Percentiles rank a stretch among this genome's conserved stretches.
Conservation (phyloP, 2,329 filamentous ascomycete species). For the Aspergillus sp. region DNA sequence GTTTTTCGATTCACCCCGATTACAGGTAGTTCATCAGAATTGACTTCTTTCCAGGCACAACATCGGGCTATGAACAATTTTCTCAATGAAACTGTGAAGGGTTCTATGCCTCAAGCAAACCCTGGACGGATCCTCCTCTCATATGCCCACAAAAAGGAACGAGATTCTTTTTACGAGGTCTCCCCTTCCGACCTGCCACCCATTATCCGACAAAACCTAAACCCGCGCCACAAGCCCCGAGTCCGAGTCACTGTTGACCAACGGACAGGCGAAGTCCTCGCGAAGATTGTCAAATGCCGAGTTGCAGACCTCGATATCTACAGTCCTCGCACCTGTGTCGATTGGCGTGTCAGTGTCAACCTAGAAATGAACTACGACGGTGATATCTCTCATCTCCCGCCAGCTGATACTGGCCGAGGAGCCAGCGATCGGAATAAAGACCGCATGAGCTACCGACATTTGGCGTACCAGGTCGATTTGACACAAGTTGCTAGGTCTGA, state of each 20-base stretch:
- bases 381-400: slow-evolving; percentile 54
- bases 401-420: slow-evolving; percentile 41
- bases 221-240: slow-evolving; percentile 59
- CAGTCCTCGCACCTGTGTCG: slow-evolving; percentile 73
- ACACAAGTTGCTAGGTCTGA: slow-evolving; percentile 74
- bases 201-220: slow-evolving; percentile 61
- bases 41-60: slow-evolving; percentile 58
- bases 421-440: slow-evolving; percentile 75
- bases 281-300: slow-evolving; percentile 89
- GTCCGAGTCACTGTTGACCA: slow-evolving; percentile 77
- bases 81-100: slow-evolving; percentile 68
- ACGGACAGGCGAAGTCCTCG: slow-evolving; percentile 67
- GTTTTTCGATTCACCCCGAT: slow-evolving; percentile 9
- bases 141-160: slow-evolving; percentile 80
- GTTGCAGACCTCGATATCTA: slow-evolving; percentile 84
- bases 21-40: slow-evolving; percentile 3
- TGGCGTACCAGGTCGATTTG: slow-evolving; percentile 85
- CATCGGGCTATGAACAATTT: slow-evolving; percentile 82
- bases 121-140: slow-evolving; percentile 51
- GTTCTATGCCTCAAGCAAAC: slow-evolving; percentile 44
- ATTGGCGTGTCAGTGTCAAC: slow-evolving; percentile 92
- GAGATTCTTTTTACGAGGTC: slow-evolving; percentile 81
- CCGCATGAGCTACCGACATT: slow-evolving; percentile 84
- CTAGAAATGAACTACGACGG: slow-evolving; percentile 88
- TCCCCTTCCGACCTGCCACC: slow-evolving; percentile 63